Evolutionary conservation across 169 alveolate genomes (phyloP), one percentile per base, ranked within the genome.

Genomic region (Babesia sp.): DNA sequence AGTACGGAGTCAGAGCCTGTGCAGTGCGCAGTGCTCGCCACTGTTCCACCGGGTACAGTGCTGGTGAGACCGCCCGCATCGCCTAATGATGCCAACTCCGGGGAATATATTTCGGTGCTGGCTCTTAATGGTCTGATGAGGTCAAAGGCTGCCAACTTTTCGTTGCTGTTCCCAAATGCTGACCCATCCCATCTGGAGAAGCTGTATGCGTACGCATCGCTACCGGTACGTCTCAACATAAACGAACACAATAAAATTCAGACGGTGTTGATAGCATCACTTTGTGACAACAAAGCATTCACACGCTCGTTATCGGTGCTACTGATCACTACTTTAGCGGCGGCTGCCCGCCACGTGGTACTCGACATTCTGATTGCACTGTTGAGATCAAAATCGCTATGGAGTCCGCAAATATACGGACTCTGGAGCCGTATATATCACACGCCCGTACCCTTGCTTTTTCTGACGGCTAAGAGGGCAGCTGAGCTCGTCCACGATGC

Each of bases 1-100:
- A 64, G 74, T 56, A 64, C 74, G 33, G 54, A 44, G 24, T 59
- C 44, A 3, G 61, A 2, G 48, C 74, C 74, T 8, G 20, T 64
- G 51, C 63, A 45, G 34, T 79, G 87, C 53, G 73, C 87, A 20
- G 72, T 79, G 59, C 51, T 79, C 3, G 68, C 83, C 26, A 24
- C 26, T 24, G 87, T 79, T 6, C 83, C 87, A 5, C 51, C 74
- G 20, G 87, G 87, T 2, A 79, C 87, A 20, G 83, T 70, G 16
- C 37, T 79, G 29, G 54, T 79, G 54, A 53, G 83, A 1, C 87
- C 87, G 11, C n/a, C 16, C 18, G 16, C 51, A 4, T 12, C 18
- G 8, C 51, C 29, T 31, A 64, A 58, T 29, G 78, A 79, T 39
- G 41, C 20, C 5, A 70, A 26, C 22, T 24, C 63, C 18, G 22